Conservation (phyloP, 495 filamentous ascomycete genomes). For the Paragyromitra xinjiangensis region DNA sequence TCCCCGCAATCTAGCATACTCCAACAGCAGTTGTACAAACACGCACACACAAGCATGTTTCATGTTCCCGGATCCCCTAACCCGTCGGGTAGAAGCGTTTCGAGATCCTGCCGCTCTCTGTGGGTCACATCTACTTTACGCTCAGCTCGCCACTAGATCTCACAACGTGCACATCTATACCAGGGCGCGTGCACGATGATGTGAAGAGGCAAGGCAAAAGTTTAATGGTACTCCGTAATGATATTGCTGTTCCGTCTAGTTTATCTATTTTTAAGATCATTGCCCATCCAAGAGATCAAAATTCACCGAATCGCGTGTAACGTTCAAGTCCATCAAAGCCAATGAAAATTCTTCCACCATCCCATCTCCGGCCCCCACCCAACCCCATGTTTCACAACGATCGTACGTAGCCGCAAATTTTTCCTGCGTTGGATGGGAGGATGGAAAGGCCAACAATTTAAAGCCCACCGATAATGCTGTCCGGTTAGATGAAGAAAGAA, state of each 20-base stretch:
- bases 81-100: conserved; percentile 31
- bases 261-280: conserved; percentile 44
- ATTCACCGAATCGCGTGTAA: conserved; percentile 29
- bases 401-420: conserved; percentile 46
- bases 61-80: conserved; percentile 16
- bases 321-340: conserved; percentile 22
- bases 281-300: not conserved
- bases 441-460: conserved; percentile 23
- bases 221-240: conserved; percentile 12
- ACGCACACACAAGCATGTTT: conserved; percentile 19
- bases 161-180: conserved; percentile 19
- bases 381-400: conserved; percentile 50
- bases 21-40: conserved; percentile 5
- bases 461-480: conserved; percentile 17
- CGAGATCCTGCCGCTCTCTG: conserved; percentile 20
- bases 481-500: conserved; percentile 2
- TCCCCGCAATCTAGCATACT: not conserved
- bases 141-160: conserved; percentile 29
- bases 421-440: conserved; percentile 8
- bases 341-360: conserved; percentile 41
- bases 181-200: conserved; percentile 14
- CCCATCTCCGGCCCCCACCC: conserved; percentile 49
- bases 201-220: conserved; percentile 9
- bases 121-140: conserved; percentile 20
- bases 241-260: conserved; percentile 27